Evolutionary conservation across 2,329 filamentous ascomycete genomes (phyloP).

Genomic region (Fonsecaea pedrosoi): DNA sequence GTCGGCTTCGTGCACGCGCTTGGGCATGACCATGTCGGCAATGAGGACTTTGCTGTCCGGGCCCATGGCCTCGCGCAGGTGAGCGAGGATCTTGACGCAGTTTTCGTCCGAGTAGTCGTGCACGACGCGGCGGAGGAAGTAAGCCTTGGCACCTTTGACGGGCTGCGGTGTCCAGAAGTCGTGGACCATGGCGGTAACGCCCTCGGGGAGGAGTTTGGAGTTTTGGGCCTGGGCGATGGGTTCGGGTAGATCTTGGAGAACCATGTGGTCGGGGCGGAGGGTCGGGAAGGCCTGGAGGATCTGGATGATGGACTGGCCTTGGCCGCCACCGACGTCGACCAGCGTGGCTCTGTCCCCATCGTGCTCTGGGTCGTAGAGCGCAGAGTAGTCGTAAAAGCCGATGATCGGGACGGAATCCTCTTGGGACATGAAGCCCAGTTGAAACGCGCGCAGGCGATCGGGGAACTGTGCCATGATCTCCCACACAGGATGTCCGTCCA

Average conservation of each 20-base stretch:
- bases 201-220: conserved; percentile 30
- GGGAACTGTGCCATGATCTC: conserved; percentile 41
- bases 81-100: conserved; percentile 39
- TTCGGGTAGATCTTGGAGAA: conserved; percentile 33
- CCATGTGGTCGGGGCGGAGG: conserved; percentile 20
- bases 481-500: conserved; percentile 40
- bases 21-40: conserved; percentile 42
- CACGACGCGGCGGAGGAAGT: conserved; percentile 45
- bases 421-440: conserved; percentile 38
- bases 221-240: conserved; percentile 19
- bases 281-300: conserved; percentile 28
- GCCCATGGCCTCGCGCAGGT: conserved; percentile 40
- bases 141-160: conserved; percentile 40
- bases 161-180: conserved; percentile 38
- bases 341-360: conserved; percentile 27
- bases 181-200: conserved; percentile 31
- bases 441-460: conserved; percentile 41
- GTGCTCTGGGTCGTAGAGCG: conserved; percentile 8
- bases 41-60: conserved; percentile 38
- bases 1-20: conserved; percentile 30
- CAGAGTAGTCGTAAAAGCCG: conserved; percentile 32
- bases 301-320: conserved; percentile 33
- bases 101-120: conserved; percentile 42
- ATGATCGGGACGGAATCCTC: conserved; percentile 26
- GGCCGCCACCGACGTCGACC: conserved; percentile 36